phyloP scores from a whole-genome alignment of 2,329 filamentous ascomycete genomes.

The Berkeleyomyces basicola region DNA sequence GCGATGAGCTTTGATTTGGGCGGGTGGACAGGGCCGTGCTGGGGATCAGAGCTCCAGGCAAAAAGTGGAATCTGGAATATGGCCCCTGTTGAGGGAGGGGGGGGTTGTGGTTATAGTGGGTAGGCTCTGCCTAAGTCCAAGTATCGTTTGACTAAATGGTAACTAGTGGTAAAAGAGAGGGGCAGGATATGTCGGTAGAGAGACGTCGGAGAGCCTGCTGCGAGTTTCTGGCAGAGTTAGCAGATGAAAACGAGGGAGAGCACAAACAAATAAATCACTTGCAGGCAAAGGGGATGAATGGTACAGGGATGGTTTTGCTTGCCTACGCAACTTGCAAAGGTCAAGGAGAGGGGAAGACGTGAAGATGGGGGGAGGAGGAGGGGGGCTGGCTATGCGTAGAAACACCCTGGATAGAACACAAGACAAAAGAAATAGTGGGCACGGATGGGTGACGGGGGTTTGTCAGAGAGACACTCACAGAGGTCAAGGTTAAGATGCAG shows the following conservation, averaged over 20 bases:
- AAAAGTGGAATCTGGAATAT: constrained; percentile 4
- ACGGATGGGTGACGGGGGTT: no score
- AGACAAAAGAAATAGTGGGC: no score
- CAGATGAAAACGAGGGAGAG: neutral
- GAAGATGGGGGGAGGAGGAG: neutral
- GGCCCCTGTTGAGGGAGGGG: neutral
- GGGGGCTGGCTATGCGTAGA: neutral
- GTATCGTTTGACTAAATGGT: neutral
- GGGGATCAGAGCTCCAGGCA: constrained; percentile 8
- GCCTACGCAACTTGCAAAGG: neutral
- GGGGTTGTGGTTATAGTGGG: neutral
- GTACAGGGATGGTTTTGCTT: neutral
- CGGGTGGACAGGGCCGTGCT: neutral
- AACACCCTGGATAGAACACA: no score
- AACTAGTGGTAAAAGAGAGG: neutral
- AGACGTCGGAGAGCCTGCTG: neutral
- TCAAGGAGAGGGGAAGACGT: neutral
- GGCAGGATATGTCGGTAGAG: neutral
- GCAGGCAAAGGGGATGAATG: neutral
- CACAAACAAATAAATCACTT: neutral
- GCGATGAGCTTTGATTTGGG: neutral
- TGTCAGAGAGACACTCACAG: neutral
- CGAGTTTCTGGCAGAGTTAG: neutral
- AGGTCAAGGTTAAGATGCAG: neutral
- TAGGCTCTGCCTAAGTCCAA: neutral